Evolutionary conservation across 768 basidiomycete genomes (phyloP).

Genomic region (Boletus patriciae): DNA sequence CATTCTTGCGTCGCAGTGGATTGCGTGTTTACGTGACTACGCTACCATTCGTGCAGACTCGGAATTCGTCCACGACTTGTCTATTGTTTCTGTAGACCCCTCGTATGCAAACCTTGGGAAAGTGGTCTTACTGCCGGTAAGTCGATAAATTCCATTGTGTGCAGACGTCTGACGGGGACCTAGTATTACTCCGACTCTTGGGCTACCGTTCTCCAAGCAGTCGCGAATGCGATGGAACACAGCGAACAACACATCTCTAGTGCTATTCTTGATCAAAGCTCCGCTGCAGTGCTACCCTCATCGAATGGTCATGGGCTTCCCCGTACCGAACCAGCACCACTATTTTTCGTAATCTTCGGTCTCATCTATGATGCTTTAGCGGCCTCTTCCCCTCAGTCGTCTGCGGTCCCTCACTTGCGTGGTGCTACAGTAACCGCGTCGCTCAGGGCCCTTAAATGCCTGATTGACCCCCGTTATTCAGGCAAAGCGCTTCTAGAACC

Average conservation of each 20-base stretch:
- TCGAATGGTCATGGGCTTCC: slow-evolving; percentile 23
- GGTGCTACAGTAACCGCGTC: slow-evolving; percentile 56
- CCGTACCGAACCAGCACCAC: slow-evolving; percentile 63
- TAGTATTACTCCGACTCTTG: slow-evolving; percentile 90
- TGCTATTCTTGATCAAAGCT: slow-evolving; percentile 73
- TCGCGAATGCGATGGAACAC: slow-evolving; percentile 74
- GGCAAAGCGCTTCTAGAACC: slow-evolving; percentile 81
- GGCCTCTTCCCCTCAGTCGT: slow-evolving; percentile 60
- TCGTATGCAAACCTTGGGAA: slow-evolving; percentile 86
- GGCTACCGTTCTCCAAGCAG: slow-evolving; percentile 79
- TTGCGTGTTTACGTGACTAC: slow-evolving; percentile 87
- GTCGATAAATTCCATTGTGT: slow-evolving; percentile 27
- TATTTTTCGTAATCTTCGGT: slow-evolving; percentile 90
- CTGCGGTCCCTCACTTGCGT: slow-evolving; percentile 41
- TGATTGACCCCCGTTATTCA: slow-evolving; percentile 79
- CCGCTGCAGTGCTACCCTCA: slow-evolving; percentile 17
- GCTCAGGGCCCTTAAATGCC: slow-evolving; percentile 72
- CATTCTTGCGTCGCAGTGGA: slow-evolving; percentile 80
- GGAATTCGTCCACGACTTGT: slow-evolving; percentile 75
- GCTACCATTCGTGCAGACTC: slow-evolving; percentile 88
- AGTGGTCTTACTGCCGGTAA: slow-evolving; percentile 87
- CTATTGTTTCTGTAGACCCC: slow-evolving; percentile 73
- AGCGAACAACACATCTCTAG: slow-evolving; percentile 66
- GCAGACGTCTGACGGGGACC: not conserved
- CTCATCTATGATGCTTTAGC: slow-evolving; percentile 89